Evolutionary conservation across 208 protist species (phyloP).

Genomic region (Tetramitus jugosus): DNA sequence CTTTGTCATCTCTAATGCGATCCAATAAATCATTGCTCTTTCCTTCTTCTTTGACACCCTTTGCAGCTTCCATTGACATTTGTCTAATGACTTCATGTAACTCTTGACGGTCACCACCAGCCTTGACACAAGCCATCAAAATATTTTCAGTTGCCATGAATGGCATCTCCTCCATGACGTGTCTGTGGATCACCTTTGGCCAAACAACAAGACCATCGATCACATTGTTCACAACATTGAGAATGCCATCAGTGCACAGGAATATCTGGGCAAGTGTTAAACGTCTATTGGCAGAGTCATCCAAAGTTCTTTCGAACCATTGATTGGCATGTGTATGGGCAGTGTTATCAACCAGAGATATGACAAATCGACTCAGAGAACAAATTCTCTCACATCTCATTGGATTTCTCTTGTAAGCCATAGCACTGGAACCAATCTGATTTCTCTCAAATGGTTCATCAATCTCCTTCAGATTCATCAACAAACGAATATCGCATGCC

Average conservation of each 20-base stretch:
- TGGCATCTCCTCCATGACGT: constrained; percentile 47
- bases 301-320: constrained; percentile 57
- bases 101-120: constrained; percentile 48
- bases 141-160: constrained; percentile 67
- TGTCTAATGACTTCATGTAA: constrained; percentile 49
- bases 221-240: constrained; percentile 40
- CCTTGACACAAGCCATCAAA: constrained; percentile 56
- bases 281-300: constrained; percentile 45
- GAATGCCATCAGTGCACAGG: not conserved
- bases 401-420: constrained; percentile 61
- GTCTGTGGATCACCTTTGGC: constrained; percentile 47
- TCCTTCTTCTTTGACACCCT: constrained; percentile 43
- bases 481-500: constrained; percentile 50
- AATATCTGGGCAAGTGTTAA: constrained; percentile 30
- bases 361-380: constrained; percentile 41
- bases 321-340: constrained; percentile 43
- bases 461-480: constrained; percentile 49
- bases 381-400: constrained; percentile 56
- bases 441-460: constrained; percentile 52
- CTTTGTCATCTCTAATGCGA: constrained; percentile 34
- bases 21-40: constrained; percentile 51
- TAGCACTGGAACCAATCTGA: constrained; percentile 53
- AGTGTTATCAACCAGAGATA: constrained; percentile 34
- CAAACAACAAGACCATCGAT: constrained; percentile 44
- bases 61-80: constrained; percentile 42